phyloP scores from a whole-genome alignment of 1,284 basidiomycete species.

The Apiotrichum domesticum region DNA sequence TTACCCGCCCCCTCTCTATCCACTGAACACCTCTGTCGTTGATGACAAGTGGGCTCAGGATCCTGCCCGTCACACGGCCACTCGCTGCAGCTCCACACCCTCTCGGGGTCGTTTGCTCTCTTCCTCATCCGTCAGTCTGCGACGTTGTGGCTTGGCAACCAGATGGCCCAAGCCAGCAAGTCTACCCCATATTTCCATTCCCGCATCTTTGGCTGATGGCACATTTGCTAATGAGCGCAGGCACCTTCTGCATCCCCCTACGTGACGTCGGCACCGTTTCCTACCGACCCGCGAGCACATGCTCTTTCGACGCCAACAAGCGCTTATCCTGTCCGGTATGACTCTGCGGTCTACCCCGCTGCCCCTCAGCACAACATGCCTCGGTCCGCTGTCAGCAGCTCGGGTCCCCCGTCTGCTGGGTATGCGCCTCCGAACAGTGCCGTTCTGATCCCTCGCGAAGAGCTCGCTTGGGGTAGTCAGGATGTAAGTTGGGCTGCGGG shows the following conservation, averaged over 20 bases:
- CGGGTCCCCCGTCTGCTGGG: neutral
- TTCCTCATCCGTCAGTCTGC: conserved; percentile 27
- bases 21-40: conserved; percentile 9
- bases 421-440: conserved; percentile 1
- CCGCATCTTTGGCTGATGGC: no score
- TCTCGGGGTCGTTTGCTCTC: conserved; percentile 29
- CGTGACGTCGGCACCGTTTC: conserved; percentile 26
- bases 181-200: no score
- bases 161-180: no score
- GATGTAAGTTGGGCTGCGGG: conserved; percentile 19
- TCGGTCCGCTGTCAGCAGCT: conserved; percentile 15
- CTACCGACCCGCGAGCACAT: conserved; percentile 31
- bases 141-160: neutral
- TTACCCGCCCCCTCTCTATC: conserved; percentile 21
- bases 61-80: conserved; percentile 6
- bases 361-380: conserved; percentile 24
- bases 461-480: conserved; percentile 17
- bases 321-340: conserved; percentile 28
- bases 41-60: conserved; percentile 7
- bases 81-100: conserved; percentile 8
- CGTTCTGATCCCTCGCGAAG: conserved; percentile 2
- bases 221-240: conserved; percentile 13
- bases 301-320: conserved; percentile 17
- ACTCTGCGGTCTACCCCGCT: conserved; percentile 26
- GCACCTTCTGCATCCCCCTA: conserved; percentile 39